These are phyloP conservation scores for Glarea lozoyensis DNA, from an alignment of 495 filamentous ascomycete genomes.

Conservation along the genomic window DNA sequence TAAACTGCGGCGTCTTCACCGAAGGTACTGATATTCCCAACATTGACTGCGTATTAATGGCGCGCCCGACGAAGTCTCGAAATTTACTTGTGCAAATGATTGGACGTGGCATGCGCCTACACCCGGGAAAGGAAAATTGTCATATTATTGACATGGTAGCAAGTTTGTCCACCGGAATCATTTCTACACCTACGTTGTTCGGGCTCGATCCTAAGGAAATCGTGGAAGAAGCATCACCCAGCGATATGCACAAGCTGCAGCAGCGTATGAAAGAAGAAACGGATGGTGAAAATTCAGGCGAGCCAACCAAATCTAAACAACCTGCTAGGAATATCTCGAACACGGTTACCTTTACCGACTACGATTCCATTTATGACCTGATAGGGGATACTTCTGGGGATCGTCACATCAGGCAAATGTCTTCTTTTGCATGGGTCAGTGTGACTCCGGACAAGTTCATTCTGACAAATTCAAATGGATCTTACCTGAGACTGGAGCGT, in stretches of 20 bases:
- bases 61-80: conserved; percentile 78
- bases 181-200: conserved; percentile 87
- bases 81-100: conserved; percentile 98
- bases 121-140: conserved; percentile 75
- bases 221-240: conserved; percentile 48
- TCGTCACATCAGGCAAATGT: conserved; percentile 66
- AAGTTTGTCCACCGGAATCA: conserved; percentile 66
- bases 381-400: conserved; percentile 75
- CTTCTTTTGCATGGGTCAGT: conserved; percentile 70
- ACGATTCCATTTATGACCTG: conserved; percentile 80
- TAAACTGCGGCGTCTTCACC: conserved; percentile 95
- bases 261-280: conserved; percentile 32
- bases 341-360: conserved; percentile 69
- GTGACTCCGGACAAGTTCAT: conserved; percentile 56
- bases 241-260: conserved; percentile 45
- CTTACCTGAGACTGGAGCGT: conserved; percentile 55
- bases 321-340: conserved; percentile 5
- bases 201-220: conserved; percentile 83
- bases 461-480: conserved; percentile 45
- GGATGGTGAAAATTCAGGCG: conserved; percentile 17
- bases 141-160: conserved; percentile 97
- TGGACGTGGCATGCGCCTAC: conserved; percentile 79
- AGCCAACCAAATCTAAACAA: not conserved
- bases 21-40: conserved; percentile 97
- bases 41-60: conserved; percentile 87